phyloP scores from a whole-genome alignment of 805 yeast species.

The Clavispora asparagi region DNA sequence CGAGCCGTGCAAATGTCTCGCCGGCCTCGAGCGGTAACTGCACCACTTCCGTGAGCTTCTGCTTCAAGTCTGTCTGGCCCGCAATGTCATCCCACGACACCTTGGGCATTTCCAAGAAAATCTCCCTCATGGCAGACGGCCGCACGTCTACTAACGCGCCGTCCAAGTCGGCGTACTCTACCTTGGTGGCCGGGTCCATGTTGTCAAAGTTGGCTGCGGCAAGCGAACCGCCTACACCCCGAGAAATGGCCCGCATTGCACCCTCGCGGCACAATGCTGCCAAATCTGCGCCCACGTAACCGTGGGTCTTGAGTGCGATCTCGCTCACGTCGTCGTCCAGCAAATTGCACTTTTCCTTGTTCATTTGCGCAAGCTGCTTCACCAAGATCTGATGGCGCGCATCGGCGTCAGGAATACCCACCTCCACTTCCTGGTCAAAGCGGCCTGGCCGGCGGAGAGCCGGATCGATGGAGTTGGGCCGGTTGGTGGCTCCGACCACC shows the following conservation, averaged over 20 bases:
- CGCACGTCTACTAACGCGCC: conserved; percentile 72
- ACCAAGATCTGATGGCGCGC: conserved; percentile 70
- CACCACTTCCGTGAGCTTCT: conserved; percentile 81
- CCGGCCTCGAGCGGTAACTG: conserved; percentile 85
- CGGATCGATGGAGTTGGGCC: conserved; percentile 64
- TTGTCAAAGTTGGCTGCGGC: neutral
- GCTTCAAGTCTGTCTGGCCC: conserved; percentile 82
- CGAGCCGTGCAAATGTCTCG: conserved; percentile 68
- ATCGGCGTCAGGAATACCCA: conserved; percentile 85
- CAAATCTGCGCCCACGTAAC: conserved; percentile 96
- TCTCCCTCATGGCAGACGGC: conserved; percentile 97
- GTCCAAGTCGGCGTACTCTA: conserved; percentile 56
- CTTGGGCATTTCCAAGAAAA: conserved; percentile 89
- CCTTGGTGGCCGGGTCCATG: conserved; percentile 12
- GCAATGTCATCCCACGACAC: conserved; percentile 94
- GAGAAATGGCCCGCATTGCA: conserved; percentile 74
- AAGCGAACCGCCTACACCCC: conserved; percentile 31
- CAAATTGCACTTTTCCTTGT: conserved; percentile 40
- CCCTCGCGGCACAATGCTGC: conserved; percentile 84
- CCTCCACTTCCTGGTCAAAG: conserved; percentile 83
- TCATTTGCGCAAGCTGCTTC: conserved; percentile 56
- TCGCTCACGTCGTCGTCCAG: conserved; percentile 49
- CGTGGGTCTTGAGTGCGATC: conserved; percentile 81
- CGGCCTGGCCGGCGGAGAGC: conserved; percentile 83
- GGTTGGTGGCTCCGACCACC: conserved; percentile 68